Base-by-base conservation (phyloP, 2,329 filamentous ascomycete species). In the Pestalotiopsis sp. region DNA sequence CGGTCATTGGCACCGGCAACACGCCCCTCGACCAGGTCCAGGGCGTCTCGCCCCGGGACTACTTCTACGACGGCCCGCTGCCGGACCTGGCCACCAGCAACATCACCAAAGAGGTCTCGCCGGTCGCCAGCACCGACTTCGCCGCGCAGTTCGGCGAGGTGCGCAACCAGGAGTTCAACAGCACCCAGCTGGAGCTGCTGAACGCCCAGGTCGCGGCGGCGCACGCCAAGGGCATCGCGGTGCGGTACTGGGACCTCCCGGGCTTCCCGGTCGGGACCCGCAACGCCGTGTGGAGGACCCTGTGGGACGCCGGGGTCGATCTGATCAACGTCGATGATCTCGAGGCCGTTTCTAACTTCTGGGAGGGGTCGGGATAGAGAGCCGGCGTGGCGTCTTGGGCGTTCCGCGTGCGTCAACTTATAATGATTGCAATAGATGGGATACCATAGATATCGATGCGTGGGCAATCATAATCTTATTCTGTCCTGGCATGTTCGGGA, bases 301-400 rank as follows among this genome's bases (percentile, higher is more conserved):
- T 92, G 70, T 81, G 85, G 72, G 81, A 85, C 64, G 87, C 87
- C 68, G 88, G 88, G 0, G 87, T 88, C n/a, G 86, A 86, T 68
- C 75, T 92, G 68, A 73, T 92, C 64, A 91, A 91, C 77, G 89
- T 87, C 0, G 90, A 92, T 82, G 89, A 92, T 79, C 72, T 91
- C 64, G 81, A 84, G 70, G 88, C 78, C 23, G 84, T 81, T 17
- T 82, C 84, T 3, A 60, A 68, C 45, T 70, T 70, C 17, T 70
- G 68, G 66, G 61, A 70, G 20, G 59, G n/a, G 4, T 36, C 59
- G 7, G 59, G 31, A 27, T 61, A 39, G 20, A 20, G 27, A n/a
- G 3, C 6, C 20, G 17, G 14, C 17, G 14, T 17, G 45, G 17
- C 14, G 11, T 3, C 1, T 9, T 9, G 6, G 31, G 31, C 31